These are phyloP conservation scores for Dendrobium nobile DNA, from an alignment of 106 monocot genomes.

Conservation along the genomic window DNA sequence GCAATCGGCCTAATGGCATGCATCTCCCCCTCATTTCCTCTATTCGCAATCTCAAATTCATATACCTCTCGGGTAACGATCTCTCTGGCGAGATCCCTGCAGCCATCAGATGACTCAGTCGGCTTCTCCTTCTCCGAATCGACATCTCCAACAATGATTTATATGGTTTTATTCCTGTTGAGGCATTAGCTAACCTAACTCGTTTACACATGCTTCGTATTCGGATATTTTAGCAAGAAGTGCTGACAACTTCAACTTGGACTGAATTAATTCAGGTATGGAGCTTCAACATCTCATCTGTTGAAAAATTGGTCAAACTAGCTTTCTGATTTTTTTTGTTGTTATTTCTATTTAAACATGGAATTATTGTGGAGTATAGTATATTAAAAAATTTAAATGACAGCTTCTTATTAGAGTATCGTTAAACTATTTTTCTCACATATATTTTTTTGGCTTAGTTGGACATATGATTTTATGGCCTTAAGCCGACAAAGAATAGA, in stretches of 20 bases:
- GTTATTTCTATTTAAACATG: too few species aligned
- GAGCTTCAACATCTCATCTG: not conserved
- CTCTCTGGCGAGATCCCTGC: slow-evolving; percentile 43
- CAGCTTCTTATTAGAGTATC: too few species aligned
- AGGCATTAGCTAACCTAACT: slow-evolving; percentile 26
- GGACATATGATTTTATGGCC: too few species aligned
- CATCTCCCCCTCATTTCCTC: slow-evolving; percentile 23
- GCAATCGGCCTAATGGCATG: slow-evolving; percentile 57
- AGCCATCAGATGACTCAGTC: slow-evolving; percentile 17
- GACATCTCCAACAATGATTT: slow-evolving; percentile 55
- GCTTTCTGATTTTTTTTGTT: too few species aligned
- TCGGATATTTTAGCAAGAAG: slow-evolving; percentile 35
- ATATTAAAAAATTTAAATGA: too few species aligned
- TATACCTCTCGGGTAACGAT: slow-evolving; percentile 58
- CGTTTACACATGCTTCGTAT: slow-evolving; percentile 48
- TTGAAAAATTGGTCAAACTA: too few species aligned
- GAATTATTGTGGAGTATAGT: too few species aligned
- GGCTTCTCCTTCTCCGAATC: slow-evolving; percentile 40
- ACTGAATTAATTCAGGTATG: slow-evolving; percentile 59
- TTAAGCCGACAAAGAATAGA: too few species aligned
- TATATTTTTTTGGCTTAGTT: too few species aligned
- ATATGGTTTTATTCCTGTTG: slow-evolving; percentile 37
- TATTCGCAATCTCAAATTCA: slow-evolving; percentile 43
- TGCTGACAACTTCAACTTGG: slow-evolving; percentile 70
- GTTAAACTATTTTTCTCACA: too few species aligned